Evolutionary conservation across 495 filamentous ascomycete genomes (phyloP), one percentile per base, ranked within the genome.

Genomic region (Podospora anserina): DNA sequence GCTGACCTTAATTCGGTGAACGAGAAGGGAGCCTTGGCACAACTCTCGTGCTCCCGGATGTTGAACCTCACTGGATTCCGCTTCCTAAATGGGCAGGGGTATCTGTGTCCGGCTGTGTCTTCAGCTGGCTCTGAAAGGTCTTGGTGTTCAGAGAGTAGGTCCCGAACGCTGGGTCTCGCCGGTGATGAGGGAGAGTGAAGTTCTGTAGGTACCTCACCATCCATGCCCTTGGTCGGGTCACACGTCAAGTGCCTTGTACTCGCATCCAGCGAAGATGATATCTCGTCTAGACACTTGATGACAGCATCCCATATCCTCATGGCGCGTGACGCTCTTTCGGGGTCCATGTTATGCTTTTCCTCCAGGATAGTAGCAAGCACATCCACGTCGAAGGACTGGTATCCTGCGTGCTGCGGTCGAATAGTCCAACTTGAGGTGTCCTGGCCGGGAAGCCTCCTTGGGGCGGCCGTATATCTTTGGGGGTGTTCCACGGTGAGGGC

Each of bases 1-100:
- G 70, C 66, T 1, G 61, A 20, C 11, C 77, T 57, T 0, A 69
- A 68, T 5, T 49, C 39, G 2, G 15, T 13, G 13, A 49, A 49
- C 2, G 19, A 16, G 28, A 76, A 77, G 2, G 71, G 62, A 4
- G 54, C 69, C n/a, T 63, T 70, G 54, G 77, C 78, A 49, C 78
- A 80, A 18, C 39, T 13, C 26, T 77, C 70, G 18, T 78, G 71
- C 9, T 78, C 77, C 4, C 77, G 71, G 53, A 80, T 68, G 39
- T 79, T 80, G 64, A 79, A 80, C 34, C 76, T 67, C n/a, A 64
- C 66, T 4, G 78, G 78, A 62, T 80, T 78, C n/a, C 78, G 77
- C 59, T 74, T 77, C 65, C 78, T 75, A 61, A 76, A 80, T 20
- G 78, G 78, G 49, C 78, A 80, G 0, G 74, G 70, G 60, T 75